Base-by-base conservation (phyloP, 1,284 basidiomycete genomes). In the Rhodotorula mucilaginosa region DNA sequence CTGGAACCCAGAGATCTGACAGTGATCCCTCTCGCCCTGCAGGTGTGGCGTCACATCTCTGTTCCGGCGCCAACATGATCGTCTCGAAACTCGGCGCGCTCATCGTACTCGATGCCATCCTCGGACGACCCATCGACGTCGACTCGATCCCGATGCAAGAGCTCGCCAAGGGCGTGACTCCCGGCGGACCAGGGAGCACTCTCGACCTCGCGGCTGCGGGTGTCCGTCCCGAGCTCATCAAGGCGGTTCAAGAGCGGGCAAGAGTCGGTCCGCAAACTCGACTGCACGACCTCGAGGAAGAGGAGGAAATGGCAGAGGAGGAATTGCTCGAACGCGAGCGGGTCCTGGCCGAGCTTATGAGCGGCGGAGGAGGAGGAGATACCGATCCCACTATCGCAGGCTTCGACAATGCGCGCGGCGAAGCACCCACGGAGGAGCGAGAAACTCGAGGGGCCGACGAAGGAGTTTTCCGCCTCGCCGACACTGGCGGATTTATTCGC, bases 101-200 rank as follows among this genome's bases (percentile, higher is more conserved):
- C 49, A 81, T 92, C 39, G 82, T 92, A 49, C 82, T 93, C 23
- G 86, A 76, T 85, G 67, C 84, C 84, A 81, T 92, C 19, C 84
- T 91, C 21, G 85, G 85, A 46, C 79, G 86, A 13, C 82, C 85
- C 3, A 85, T 90, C 71, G 82, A 88, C 67, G 58, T 77, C 58
- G 80, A 80, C 56, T 74, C 74, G 34, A 79, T 79, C 52, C 78
- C 76, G 15, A 58, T 73, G 57, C 72, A 75, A 46, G 56, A 70
- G 26, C 70, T 48, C 5, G 65, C 66, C 7, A 52, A 49, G 12
- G 72, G 72, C 18, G 65, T 67, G 48, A 67, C 69, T 10, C 65
- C 69, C 19, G 69, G 69, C 47, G 65, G 60, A 12, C 69, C 69
- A 0, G 74, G 74, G 34, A 61, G 65, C 4, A 73, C 70, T 3